Conservation (phyloP, 2,329 filamentous ascomycete species). For the Curvularia sp. region DNA sequence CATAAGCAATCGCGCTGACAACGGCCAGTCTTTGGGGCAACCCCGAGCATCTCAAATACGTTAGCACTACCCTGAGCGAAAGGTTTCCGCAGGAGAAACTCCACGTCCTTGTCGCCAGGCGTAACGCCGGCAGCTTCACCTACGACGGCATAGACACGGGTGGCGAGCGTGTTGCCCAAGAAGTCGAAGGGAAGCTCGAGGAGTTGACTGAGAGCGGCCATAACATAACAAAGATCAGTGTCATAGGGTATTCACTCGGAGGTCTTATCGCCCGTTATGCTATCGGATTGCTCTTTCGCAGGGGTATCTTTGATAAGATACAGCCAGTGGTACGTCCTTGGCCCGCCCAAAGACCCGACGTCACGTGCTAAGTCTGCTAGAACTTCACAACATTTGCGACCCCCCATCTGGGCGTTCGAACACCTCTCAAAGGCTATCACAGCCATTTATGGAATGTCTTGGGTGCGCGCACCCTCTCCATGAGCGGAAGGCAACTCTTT, state of each 20-base stretch:
- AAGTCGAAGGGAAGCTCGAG: conserved; percentile 67
- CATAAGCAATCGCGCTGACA: conserved; percentile 21
- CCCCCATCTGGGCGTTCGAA: conserved; percentile 67
- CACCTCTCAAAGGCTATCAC: conserved; percentile 53
- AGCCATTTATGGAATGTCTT: conserved; percentile 73
- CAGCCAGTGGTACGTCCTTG: conserved; percentile 74
- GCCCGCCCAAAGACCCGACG: not conserved
- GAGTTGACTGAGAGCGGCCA: conserved; percentile 66
- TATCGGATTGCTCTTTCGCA: conserved; percentile 80
- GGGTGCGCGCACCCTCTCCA: conserved; percentile 79
- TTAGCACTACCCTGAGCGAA: conserved; percentile 70
- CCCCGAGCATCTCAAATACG: conserved; percentile 72
- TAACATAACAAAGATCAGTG: conserved; percentile 79
- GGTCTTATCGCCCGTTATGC: conserved; percentile 87
- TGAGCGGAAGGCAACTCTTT: conserved; percentile 86
- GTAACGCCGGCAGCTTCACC: conserved; percentile 74
- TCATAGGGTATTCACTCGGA: conserved; percentile 89
- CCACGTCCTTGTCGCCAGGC: conserved; percentile 73
- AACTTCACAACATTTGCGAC: conserved; percentile 95
- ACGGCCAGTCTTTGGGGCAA: conserved; percentile 75
- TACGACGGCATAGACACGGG: conserved; percentile 73
- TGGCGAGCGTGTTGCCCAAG: conserved; percentile 69
- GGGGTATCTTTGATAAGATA: conserved; percentile 78
- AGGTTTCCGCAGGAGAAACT: conserved; percentile 68
- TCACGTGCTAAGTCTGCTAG: conserved; percentile 49